Evolutionary conservation across 2,329 filamentous ascomycete species (phyloP).

Genomic region (Exophiala alcalophila): DNA sequence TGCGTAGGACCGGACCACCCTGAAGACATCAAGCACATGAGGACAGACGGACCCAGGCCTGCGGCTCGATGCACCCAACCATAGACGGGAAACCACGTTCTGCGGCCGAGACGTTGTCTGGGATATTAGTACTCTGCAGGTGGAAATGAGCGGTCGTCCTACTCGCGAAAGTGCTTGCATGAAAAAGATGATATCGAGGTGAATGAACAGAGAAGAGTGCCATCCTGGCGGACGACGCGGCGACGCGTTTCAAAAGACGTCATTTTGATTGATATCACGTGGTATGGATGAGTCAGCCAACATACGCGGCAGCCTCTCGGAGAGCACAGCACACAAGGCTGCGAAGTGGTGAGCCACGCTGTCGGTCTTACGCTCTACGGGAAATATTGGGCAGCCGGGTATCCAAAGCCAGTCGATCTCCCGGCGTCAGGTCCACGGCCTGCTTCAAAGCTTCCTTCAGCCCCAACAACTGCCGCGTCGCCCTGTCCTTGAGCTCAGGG

Average conservation of each 20-base stretch:
- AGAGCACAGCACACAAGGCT: no score
- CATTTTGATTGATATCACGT: constrained; percentile 10
- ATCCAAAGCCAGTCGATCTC: constrained; percentile 59
- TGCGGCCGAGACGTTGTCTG: no score
- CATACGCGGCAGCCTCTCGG: not conserved
- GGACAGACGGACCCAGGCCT: not conserved
- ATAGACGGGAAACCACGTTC: constrained; percentile 19
- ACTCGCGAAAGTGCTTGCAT: no score
- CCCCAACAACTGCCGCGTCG: constrained; percentile 53
- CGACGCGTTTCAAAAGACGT: constrained; percentile 7
- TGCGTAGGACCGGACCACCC: constrained; percentile 5
- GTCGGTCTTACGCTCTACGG: constrained; percentile 19
- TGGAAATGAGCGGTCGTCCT: no score
- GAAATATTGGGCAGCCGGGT: constrained; percentile 49
- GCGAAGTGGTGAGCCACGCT: not conserved
- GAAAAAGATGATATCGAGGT: constrained; percentile 1
- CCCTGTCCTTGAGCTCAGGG: constrained; percentile 53
- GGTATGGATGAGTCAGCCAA: constrained; percentile 12
- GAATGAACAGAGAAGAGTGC: not conserved
- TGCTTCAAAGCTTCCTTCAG: constrained; percentile 55
- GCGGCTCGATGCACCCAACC: constrained; percentile 5
- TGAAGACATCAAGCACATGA: not conserved
- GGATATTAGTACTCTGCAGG: no score
- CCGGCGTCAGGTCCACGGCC: constrained; percentile 55
- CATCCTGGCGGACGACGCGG: constrained; percentile 3